These are phyloP conservation scores for Ceratocystis variospora DNA, from an alignment of 2,329 filamentous ascomycete species.

Conservation along the genomic window DNA sequence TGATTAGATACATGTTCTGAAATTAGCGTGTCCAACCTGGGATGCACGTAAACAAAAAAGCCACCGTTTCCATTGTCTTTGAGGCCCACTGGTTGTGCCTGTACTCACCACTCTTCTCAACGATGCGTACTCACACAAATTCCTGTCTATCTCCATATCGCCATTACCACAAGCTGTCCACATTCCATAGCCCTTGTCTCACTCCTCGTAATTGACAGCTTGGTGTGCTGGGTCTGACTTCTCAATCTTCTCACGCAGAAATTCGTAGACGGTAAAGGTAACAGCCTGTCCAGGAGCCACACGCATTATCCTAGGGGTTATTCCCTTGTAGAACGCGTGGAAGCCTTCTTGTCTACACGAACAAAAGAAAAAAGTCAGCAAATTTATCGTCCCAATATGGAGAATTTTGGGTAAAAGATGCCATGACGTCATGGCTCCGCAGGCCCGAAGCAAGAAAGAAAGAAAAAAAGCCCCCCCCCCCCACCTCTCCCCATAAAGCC, in stretches of 20 bases:
- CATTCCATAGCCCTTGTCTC: not conserved
- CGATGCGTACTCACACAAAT: not conserved
- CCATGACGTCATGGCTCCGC: conserved; percentile 18
- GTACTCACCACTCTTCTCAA: not conserved
- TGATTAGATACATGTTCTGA: not conserved
- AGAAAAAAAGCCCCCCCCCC: not conserved
- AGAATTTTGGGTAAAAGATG: not conserved
- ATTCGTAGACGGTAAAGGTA: conserved; percentile 67
- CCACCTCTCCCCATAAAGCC: not conserved
- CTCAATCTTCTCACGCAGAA: conserved; percentile 58
- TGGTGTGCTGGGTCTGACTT: conserved; percentile 23
- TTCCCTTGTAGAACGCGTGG: conserved; percentile 96
- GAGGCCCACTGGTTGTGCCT: not conserved
- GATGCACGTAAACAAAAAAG: not conserved
- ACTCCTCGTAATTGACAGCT: conserved; percentile 14
- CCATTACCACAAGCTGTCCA: not conserved
- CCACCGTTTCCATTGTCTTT: not conserved
- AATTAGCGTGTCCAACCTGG: not conserved
- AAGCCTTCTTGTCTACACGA: conserved; percentile 66
- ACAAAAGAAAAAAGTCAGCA: conserved; percentile 13
- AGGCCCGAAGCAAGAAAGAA: conserved; percentile 1
- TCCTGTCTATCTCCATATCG: not conserved
- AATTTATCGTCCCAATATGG: not conserved
- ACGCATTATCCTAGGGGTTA: conserved; percentile 93
- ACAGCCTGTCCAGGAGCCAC: conserved; percentile 88